Percentiles rank a stretch among this genome's conserved stretches.
Evolutionary conservation across 352 stramenopile species (phyloP).

Genomic region (Phytophthora foliorum): DNA sequence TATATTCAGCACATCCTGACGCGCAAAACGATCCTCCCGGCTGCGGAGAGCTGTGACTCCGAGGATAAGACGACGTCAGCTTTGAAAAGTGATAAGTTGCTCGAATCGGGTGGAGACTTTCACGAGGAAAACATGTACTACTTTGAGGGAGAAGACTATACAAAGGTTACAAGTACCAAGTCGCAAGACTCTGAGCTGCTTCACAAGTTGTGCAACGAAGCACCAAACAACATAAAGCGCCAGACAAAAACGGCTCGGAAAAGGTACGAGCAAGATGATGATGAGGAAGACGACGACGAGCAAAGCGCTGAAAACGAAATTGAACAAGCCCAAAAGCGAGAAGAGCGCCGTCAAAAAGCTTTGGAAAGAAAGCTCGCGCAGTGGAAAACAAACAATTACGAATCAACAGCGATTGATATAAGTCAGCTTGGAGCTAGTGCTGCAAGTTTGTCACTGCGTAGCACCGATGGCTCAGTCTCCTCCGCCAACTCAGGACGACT

Average conservation of each 20-base stretch:
- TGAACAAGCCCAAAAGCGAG: constrained; percentile 47
- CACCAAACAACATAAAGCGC: constrained; percentile 31
- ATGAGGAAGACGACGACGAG: constrained; percentile 45
- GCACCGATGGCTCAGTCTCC: constrained; percentile 11
- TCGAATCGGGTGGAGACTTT: constrained; percentile 66
- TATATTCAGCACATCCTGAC: constrained; percentile 66
- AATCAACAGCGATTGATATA: constrained; percentile 49
- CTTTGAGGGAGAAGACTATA: constrained; percentile 84
- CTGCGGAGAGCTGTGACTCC: constrained; percentile 1
- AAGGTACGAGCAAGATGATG: constrained; percentile 49
- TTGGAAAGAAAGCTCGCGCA: constrained; percentile 61
- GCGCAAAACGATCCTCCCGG: constrained; percentile 24
- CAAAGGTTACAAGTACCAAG: constrained; percentile 46
- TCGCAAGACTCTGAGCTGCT: constrained; percentile 54
- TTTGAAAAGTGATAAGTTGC: constrained; percentile 57
- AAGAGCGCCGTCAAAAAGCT: constrained; percentile 52
- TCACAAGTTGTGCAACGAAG: constrained; percentile 42
- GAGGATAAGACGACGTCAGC: constrained; percentile 12
- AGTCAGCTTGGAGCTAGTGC: not conserved
- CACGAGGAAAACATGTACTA: constrained; percentile 88
- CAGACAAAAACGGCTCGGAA: constrained; percentile 41
- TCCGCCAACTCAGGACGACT: constrained; percentile 33
- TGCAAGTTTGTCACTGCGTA: constrained; percentile 6
- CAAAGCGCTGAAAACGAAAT: constrained; percentile 48
- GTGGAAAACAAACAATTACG: constrained; percentile 75